Evolutionary conservation across 192 early-diverging fungal species (phyloP).

Genomic region (Mortierella alpina): DNA sequence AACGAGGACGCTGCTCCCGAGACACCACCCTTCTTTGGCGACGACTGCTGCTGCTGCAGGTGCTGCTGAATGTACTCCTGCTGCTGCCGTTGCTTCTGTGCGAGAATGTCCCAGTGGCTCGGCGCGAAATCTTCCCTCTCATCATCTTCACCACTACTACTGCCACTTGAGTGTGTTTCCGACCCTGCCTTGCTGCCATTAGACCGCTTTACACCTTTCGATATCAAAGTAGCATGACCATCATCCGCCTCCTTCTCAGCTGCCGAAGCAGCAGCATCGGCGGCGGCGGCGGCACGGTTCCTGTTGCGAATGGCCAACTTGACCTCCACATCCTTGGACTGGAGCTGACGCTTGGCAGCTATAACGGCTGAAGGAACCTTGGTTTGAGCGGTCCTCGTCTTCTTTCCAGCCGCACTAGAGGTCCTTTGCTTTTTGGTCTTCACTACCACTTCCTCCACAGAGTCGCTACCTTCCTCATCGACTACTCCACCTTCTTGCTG

Average conservation of each 20-base stretch:
- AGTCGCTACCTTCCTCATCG: constrained; percentile 5
- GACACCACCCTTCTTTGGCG: constrained; percentile 4
- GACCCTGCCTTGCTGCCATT: not conserved
- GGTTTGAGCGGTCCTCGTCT: constrained; percentile 11
- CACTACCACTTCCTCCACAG: constrained; percentile 14
- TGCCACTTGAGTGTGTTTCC: not conserved
- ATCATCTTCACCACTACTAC: not conserved
- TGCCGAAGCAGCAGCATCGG: not conserved
- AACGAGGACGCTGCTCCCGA: constrained; percentile 16
- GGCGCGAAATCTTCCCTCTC: constrained; percentile 10
- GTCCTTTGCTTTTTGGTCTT: constrained; percentile 14
- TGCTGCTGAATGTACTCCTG: not conserved
- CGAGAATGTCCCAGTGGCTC: constrained; percentile 50
- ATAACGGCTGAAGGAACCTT: constrained; percentile 36
- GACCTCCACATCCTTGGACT: constrained; percentile 27
- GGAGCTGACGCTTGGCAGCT: constrained; percentile 32
- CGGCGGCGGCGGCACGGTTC: not conserved
- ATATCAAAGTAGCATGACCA: not conserved
- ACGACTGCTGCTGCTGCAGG: not conserved
- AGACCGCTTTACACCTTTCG: not conserved
- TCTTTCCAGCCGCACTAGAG: not conserved
- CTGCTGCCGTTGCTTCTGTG: constrained; percentile 10
- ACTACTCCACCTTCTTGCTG: not conserved
- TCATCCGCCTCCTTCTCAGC: not conserved
- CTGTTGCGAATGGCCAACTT: constrained; percentile 28